Evolutionary conservation across 2,329 filamentous ascomycete species (phyloP), one percentile per base, ranked within the genome.

Genomic region (Pseudogymnoascus sp.): DNA sequence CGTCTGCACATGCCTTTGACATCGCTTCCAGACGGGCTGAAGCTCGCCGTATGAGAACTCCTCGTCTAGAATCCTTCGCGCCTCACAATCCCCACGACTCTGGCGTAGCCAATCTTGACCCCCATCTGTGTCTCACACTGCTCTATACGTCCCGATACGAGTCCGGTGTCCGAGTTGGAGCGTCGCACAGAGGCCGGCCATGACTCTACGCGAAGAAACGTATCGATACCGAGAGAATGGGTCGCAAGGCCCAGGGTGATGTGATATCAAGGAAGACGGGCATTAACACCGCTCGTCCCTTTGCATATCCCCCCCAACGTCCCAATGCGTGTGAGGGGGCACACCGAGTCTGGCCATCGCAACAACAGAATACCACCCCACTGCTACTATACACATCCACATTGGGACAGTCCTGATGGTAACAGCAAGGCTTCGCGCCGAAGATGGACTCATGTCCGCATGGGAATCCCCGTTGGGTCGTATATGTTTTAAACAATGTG

Each of bases 211-310:
- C 26, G 46, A 53, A 31, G 26, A 53, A 53, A 53, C 24, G 26
- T 53, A 53, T 53, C 26, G n/a, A 53, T 53, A 31, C 46, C 46
- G 46, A 53, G 46, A 31, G 46, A 53, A 16, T 53, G 46, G 46
- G 7, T 53, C 46, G 26, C 46, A 31, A 53, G 11, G 46, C 26
- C 26, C 4, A 12, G 46, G 46, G 46, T 31, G 46, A 53, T 53
- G 46, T 53, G 46, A 53, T 53, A 53, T 31, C 46, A 53, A 31
- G 46, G 46, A 31, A 53, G 7, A 53, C 24, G 24, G 8, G n/a
- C 46, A 53, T 53, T 53, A 31, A 31, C 46, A 31, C 46, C n/a
- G 14, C 8, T 31, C n/a, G 26, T 19, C 24, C 24, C 46, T 53
- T 31, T 31, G 46, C 46, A 53, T 53, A 53, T 31, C 8, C 19